phyloP scores from a whole-genome alignment of 1,284 basidiomycete species.

The Austroboletus novae-zelandiae region DNA sequence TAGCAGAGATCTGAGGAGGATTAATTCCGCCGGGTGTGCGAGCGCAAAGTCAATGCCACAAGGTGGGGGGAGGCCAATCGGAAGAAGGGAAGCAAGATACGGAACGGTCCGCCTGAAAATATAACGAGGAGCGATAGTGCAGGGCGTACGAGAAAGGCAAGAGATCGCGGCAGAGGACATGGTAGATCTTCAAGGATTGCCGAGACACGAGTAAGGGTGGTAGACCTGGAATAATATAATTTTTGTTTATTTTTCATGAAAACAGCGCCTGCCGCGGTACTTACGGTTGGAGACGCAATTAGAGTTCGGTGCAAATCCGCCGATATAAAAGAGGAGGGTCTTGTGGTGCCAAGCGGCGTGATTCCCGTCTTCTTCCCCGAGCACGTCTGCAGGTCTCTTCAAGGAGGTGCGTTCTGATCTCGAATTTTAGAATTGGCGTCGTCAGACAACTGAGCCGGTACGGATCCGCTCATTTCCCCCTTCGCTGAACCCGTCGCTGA shows the following conservation, averaged over 20 bases:
- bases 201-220: conserved; percentile 29
- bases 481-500: conserved; percentile 24
- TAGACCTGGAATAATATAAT: conserved; percentile 29
- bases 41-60: conserved; percentile 31
- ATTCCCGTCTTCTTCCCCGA: conserved; percentile 10
- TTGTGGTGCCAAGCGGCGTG: conserved; percentile 8
- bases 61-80: conserved; percentile 30
- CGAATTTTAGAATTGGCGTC: conserved; percentile 2
- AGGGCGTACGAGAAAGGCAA: conserved; percentile 35
- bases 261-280: conserved; percentile 29
- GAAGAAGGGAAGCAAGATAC: conserved; percentile 26
- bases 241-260: conserved; percentile 22
- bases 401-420: conserved; percentile 12
- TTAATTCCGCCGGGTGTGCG: conserved; percentile 34
- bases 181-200: conserved; percentile 31
- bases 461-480: conserved; percentile 27
- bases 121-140: conserved; percentile 39
- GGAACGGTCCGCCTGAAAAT: conserved; percentile 38
- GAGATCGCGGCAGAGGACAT: conserved; percentile 16
- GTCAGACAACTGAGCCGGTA: conserved; percentile 23
- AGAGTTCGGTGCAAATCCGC: conserved; percentile 28
- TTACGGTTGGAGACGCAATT: conserved; percentile 29
- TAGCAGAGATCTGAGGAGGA: conserved; percentile 25
- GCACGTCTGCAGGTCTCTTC: no score
- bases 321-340: conserved; percentile 29